Percentiles rank a stretch among this genome's conserved stretches.
Conservation (phyloP, 1,139 yeast genomes). For the Zygoascus sp. region DNA sequence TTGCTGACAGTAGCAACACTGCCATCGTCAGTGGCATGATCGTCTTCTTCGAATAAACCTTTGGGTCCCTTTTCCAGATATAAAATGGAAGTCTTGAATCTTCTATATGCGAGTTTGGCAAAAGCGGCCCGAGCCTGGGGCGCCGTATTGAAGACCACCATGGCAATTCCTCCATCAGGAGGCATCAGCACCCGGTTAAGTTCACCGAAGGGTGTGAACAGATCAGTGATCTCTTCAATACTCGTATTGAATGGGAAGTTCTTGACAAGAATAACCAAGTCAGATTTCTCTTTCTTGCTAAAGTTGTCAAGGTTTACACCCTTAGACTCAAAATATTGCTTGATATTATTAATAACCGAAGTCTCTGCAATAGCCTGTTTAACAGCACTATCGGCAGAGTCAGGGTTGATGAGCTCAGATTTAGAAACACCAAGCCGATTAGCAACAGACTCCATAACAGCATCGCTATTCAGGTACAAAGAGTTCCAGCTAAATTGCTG, state of each 20-base stretch:
- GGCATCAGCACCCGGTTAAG: constrained; percentile 84
- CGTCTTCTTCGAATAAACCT: constrained; percentile 54
- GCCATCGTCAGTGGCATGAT: constrained; percentile 39
- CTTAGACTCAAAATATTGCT: constrained; percentile 75
- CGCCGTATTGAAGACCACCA: constrained; percentile 81
- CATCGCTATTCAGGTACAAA: constrained; percentile 82
- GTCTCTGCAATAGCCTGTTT: constrained; percentile 98
- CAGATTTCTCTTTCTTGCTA: constrained; percentile 70
- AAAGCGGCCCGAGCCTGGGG: constrained; percentile 90
- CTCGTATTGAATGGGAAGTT: constrained; percentile 88
- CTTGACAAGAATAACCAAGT: constrained; percentile 73
- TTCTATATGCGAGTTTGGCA: constrained; percentile 75
- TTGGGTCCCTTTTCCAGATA: constrained; percentile 94
- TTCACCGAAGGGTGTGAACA: constrained; percentile 77
- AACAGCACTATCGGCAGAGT: constrained; percentile 85
- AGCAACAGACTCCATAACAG: constrained; percentile 89
- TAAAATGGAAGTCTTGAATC: constrained; percentile 79
- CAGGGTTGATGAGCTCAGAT: constrained; percentile 80
- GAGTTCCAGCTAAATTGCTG: constrained; percentile 95
- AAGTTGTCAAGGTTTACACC: constrained; percentile 83
- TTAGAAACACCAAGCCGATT: constrained; percentile 75
- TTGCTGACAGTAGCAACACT: constrained; percentile 36
- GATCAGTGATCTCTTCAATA: constrained; percentile 70
- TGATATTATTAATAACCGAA: constrained; percentile 86
- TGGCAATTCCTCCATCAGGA: constrained; percentile 94